Percentiles rank a stretch among this genome's conserved stretches.
Evolutionary conservation across 495 filamentous ascomycete genomes (phyloP).

Genomic region (Rhypophila decipiens): DNA sequence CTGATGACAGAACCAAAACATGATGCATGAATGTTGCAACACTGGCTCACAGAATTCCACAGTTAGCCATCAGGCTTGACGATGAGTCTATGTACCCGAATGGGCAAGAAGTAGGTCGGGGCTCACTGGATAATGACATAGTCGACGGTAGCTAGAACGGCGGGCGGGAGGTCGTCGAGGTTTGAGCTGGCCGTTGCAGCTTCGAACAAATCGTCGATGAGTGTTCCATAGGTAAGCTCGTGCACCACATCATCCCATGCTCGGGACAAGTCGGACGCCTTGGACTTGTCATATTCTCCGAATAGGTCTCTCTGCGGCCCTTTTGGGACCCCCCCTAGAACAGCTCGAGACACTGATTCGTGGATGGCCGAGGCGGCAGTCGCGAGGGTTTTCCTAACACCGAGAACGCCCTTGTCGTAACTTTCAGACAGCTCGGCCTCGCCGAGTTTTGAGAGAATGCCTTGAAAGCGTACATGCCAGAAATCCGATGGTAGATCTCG

Average conservation of each 20-base stretch:
- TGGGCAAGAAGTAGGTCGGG: not conserved
- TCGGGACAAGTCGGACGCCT: conserved; percentile 43
- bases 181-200: conserved; percentile 46
- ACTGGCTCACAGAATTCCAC: conserved; percentile 32
- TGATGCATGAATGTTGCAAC: conserved; percentile 59
- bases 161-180: conserved; percentile 49
- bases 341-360: conserved; percentile 52
- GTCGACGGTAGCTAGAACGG: conserved; percentile 51
- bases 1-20: conserved; percentile 53
- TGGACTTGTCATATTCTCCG: conserved; percentile 44
- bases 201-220: conserved; percentile 52
- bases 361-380: conserved; percentile 56
- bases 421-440: conserved; percentile 58
- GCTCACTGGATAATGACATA: conserved; percentile 51
- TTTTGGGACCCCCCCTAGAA: conserved; percentile 45
- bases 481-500: conserved; percentile 50
- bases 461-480: conserved; percentile 46
- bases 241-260: conserved; percentile 54
- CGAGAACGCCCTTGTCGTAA: conserved; percentile 61
- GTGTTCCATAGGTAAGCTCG: conserved; percentile 50
- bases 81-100: not conserved
- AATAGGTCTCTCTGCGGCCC: conserved; percentile 22
- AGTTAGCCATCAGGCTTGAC: conserved; percentile 6
- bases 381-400: conserved; percentile 57
- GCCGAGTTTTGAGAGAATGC: conserved; percentile 44